A percentile compares a stretch with the other conserved stretches of the same genome.
Conservation (phyloP, 108 stramenopile genomes). For the Nannochloropsis oceanica region DNA sequence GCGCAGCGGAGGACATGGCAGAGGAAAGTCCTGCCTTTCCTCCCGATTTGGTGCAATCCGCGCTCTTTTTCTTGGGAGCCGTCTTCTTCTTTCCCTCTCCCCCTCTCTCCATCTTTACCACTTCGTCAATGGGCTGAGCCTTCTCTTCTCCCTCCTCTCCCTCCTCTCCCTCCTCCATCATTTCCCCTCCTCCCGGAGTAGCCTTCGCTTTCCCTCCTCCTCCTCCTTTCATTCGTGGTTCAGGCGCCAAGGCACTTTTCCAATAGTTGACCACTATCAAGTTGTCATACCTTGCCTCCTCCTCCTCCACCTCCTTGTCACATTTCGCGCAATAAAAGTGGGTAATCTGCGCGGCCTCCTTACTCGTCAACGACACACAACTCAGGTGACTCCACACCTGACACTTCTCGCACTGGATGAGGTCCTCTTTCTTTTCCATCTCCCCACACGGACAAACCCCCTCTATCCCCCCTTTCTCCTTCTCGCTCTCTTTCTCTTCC, state of each 20-base stretch:
- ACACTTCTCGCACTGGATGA: slow-evolving; percentile 12
- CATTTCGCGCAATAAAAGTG: background rate
- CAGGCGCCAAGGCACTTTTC: background rate
- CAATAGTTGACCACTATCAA: background rate
- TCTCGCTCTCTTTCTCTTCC: background rate
- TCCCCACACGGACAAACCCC: background rate
- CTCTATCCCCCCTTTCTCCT: background rate
- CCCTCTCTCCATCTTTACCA: background rate
- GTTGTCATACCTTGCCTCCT: background rate
- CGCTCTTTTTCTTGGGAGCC: background rate
- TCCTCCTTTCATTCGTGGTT: too few relatives aligned
- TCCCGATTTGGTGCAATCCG: background rate
- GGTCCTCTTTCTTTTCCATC: background rate
- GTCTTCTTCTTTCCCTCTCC: background rate
- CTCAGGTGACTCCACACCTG: slow-evolving; percentile 1
- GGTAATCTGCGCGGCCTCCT: background rate
- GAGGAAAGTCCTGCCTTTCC: background rate
- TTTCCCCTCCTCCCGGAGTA: background rate
- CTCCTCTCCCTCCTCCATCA: background rate
- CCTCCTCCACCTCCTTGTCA: background rate
- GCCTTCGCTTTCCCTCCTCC: background rate
- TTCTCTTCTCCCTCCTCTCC: background rate
- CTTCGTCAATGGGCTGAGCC: background rate
- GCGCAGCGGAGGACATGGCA: background rate
- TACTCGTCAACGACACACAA: background rate